Evolutionary conservation across 1,139 yeast species (phyloP).

Genomic region (Pichia sp.): DNA sequence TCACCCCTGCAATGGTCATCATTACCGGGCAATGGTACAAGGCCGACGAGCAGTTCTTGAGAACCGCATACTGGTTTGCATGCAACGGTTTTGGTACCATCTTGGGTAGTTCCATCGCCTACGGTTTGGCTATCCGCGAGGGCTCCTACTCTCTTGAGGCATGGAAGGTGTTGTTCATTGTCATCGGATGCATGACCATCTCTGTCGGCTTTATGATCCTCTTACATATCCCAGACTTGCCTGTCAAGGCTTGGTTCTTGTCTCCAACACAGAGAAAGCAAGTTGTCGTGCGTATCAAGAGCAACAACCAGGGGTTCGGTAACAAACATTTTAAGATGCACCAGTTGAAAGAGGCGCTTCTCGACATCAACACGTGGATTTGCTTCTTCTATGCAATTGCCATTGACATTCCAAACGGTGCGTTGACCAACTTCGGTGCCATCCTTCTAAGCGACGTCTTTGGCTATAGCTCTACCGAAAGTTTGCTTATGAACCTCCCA

Average conservation of each 20-base stretch:
- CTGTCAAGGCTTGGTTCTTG: conserved; percentile 41
- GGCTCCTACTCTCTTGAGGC: conserved; percentile 36
- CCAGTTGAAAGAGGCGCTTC: conserved; percentile 43
- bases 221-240: conserved; percentile 40
- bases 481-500: conserved; percentile 39
- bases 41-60: conserved; percentile 44
- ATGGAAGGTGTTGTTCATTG: conserved; percentile 47
- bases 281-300: conserved; percentile 36
- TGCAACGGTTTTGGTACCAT: conserved; percentile 49
- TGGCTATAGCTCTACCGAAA: conserved; percentile 23
- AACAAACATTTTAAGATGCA: conserved; percentile 38
- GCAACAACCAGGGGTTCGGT: conserved; percentile 45
- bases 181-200: conserved; percentile 46
- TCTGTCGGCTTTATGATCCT: conserved; percentile 41
- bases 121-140: conserved; percentile 37
- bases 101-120: conserved; percentile 46
- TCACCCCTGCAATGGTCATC: conserved; percentile 50
- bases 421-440: conserved; percentile 35
- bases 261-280: conserved; percentile 35
- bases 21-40: conserved; percentile 54
- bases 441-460: conserved; percentile 27
- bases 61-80: conserved; percentile 48
- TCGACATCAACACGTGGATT: conserved; percentile 41
- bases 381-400: conserved; percentile 33
- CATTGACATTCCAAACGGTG: conserved; percentile 39